Conservation (phyloP, 2,329 filamentous ascomycete genomes). For the Tolypocladium ovalisporum region DNA sequence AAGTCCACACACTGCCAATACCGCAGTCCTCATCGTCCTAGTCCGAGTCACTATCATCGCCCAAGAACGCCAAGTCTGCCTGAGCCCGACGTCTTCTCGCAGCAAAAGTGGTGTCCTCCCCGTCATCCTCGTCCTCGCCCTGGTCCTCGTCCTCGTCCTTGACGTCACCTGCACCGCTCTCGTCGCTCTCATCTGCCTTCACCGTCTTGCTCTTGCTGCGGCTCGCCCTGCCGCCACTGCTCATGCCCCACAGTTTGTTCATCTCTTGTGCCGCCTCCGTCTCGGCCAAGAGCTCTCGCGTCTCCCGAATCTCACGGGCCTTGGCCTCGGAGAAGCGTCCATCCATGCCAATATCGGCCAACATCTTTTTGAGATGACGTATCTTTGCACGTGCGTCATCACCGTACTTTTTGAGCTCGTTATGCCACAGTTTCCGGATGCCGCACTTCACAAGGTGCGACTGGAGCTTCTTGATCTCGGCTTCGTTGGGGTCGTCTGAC, state of each 20-base stretch:
- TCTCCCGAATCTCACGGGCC: conserved; percentile 78
- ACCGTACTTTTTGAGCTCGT: conserved; percentile 66
- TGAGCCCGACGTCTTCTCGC: conserved; percentile 36
- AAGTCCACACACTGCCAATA: background rate
- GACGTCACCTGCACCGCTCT: conserved; percentile 12
- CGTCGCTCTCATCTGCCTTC: conserved; percentile 21
- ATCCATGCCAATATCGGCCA: conserved; percentile 75
- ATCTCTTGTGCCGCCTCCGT: conserved; percentile 77
- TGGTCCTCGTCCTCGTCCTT: conserved; percentile 12
- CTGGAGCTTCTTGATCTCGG: conserved; percentile 81
- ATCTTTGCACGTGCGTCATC: conserved; percentile 71
- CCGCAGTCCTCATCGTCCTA: conserved; percentile 8
- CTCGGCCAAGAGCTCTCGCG: conserved; percentile 73
- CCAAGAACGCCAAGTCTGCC: conserved; percentile 54
- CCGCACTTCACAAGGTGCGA: conserved; percentile 82
- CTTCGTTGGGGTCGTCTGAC: conserved; percentile 50
- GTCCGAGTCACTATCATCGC: conserved; percentile 57
- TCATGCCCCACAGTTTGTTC: conserved; percentile 63
- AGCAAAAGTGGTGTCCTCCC: conserved; percentile 23
- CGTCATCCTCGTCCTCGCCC: conserved; percentile 15
- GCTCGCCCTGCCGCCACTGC: conserved; percentile 28
- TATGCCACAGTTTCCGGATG: conserved; percentile 81
- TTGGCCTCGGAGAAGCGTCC: conserved; percentile 79
- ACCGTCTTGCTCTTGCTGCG: conserved; percentile 20
- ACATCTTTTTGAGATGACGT: conserved; percentile 64